Evolutionary conservation across 345 rosid species (phyloP).

Genomic region (Mercurialis annua): DNA sequence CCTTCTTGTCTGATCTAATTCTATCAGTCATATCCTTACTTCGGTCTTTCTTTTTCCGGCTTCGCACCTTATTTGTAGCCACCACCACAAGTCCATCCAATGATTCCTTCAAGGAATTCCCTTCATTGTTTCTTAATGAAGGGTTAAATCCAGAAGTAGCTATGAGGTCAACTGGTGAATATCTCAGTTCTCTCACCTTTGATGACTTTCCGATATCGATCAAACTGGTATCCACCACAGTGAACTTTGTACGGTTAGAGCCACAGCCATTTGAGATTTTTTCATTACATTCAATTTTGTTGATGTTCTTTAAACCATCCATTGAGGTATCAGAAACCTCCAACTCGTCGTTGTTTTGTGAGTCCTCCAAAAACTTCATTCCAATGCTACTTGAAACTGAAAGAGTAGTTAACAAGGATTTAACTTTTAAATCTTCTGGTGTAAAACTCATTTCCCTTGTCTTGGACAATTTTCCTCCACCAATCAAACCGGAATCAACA

Average conservation of each 20-base stretch:
- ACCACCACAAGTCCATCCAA: slow-evolving; percentile 13
- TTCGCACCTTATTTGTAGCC: slow-evolving; percentile 7
- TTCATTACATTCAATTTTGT: slow-evolving; percentile 9
- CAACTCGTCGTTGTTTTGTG: slow-evolving; percentile 20
- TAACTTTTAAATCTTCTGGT: slow-evolving; percentile 29
- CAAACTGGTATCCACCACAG: slow-evolving; percentile 60
- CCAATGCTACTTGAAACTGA: slow-evolving; percentile 30
- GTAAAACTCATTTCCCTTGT: slow-evolving; percentile 42
- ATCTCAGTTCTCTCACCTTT: slow-evolving; percentile 41
- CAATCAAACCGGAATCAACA: slow-evolving; percentile 54
- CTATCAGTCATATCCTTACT: slow-evolving; percentile 13
- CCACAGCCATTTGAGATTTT: slow-evolving; percentile 6
- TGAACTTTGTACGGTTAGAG: slow-evolving; percentile 34
- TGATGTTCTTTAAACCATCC: slow-evolving; percentile 28
- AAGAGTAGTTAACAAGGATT: slow-evolving; percentile 27
- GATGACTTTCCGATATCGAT: slow-evolving; percentile 32
- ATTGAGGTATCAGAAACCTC: slow-evolving; percentile 23
- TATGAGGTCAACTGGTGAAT: slow-evolving; percentile 30
- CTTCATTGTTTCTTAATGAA: slow-evolving; percentile 18
- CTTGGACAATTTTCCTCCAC: slow-evolving; percentile 44
- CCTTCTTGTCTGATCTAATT: slow-evolving; percentile 21
- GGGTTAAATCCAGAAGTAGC: slow-evolving; percentile 19
- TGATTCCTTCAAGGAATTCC: slow-evolving; percentile 19
- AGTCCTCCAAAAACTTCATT: slow-evolving; percentile 21
- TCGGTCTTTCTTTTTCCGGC: slow-evolving; percentile 3